Base-by-base conservation (phyloP, 2,329 filamentous ascomycete genomes). In the Diaporthe ampelina region DNA sequence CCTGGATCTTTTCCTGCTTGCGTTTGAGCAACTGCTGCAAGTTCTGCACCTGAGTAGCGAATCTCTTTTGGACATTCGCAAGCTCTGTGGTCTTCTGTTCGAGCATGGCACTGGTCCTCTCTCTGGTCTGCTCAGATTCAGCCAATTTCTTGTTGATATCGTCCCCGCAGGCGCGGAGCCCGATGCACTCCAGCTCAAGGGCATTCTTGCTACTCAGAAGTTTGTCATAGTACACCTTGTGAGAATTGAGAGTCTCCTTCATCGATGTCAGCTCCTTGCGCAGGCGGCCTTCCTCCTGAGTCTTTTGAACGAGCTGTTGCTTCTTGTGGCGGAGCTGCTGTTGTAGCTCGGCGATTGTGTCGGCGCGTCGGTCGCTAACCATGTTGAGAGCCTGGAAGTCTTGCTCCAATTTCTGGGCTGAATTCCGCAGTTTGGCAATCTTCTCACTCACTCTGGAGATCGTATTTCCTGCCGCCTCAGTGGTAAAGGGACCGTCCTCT, bases 361-460 rank as follows among this genome's bases (percentile, higher is more conserved):
- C 13, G 40, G 26, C 32, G 21, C 35, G 3, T 3, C 11, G 10
- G 21, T 40, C 29, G 26, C 26, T 54, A n/a, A 3, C 10, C 4
- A 11, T 10, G 4, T 15, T 3, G 40, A 70, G n/a, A 59, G 8
- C 35, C 7, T 45, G n/a, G 21, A 37, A 50, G 13, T 59, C 45
- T 15, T 2, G 24, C 43, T 58, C 17, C 24, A 45, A 24, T 13
- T 35, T 13, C 13, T 59, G 54, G 19, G 54, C 21, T 2, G 54
- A 37, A 26, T 9, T 13, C 35, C 26, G 52, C 24, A 71, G 45
- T 15, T 40, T 59, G 29, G 3, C 21, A 10, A 71, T 61, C 29
- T 59, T 71, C 7, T 11, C n/a, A 8, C 58, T 59, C 9, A 71
- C 32, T 15, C 29, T 59, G 6, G 54, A 58, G 11, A 71, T 61